Evolutionary conservation across 148 eudicot genomes (phyloP).

Genomic region (Diospyros lotus): DNA sequence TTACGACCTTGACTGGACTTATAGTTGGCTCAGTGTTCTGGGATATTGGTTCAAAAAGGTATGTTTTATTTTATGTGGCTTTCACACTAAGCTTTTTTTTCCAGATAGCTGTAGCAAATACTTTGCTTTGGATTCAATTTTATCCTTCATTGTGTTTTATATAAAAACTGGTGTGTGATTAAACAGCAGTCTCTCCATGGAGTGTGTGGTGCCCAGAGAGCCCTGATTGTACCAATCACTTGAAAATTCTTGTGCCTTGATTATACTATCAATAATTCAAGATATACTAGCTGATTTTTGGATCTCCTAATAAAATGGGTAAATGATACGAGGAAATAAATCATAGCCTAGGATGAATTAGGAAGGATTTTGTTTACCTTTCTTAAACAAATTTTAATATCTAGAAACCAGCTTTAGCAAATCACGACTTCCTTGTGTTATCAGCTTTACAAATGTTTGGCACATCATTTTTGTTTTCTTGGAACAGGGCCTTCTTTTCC

Average conservation of each 20-base stretch:
- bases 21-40: constrained; percentile 72
- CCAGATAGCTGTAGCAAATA: too few relatives aligned
- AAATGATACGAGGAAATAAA: not conserved
- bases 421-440: not conserved
- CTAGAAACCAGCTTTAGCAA: not conserved
- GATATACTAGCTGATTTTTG: not conserved
- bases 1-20: constrained; percentile 53
- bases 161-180: too few relatives aligned
- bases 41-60: constrained; percentile 78
- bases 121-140: not conserved
- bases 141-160: too few relatives aligned
- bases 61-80: constrained; percentile 9
- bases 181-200: not conserved
- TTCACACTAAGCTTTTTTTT: not conserved
- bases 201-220: not conserved
- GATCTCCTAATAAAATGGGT: not conserved
- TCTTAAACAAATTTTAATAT: not conserved
- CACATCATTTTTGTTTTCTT: not conserved
- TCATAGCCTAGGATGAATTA: not conserved
- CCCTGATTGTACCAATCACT: not conserved
- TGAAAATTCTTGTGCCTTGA: not conserved
- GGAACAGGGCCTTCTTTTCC: not conserved
- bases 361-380: not conserved
- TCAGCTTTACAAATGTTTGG: not conserved
- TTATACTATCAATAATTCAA: not conserved